Evolutionary conservation across 1,284 basidiomycete genomes (phyloP).

Genomic region (Phaffia rhodozyma): DNA sequence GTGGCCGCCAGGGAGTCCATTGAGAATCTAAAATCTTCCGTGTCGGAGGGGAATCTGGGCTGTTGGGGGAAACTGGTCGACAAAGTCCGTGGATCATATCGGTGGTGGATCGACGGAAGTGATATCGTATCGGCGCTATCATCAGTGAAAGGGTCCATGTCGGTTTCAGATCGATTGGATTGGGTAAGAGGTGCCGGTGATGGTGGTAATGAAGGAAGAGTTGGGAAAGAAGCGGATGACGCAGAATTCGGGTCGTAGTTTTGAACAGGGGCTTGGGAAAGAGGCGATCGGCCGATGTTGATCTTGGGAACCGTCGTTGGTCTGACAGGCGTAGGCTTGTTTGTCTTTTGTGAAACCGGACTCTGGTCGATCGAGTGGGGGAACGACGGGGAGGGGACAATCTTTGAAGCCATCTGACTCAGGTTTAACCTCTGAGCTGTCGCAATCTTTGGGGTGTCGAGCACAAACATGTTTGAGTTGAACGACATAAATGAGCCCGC

Average conservation of each 20-base stretch:
- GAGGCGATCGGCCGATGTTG: slow-evolving; percentile 9
- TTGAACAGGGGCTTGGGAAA: slow-evolving; percentile 1
- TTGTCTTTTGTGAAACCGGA: no score
- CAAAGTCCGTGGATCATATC: no score
- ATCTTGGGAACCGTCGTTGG: no score
- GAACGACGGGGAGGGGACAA: no score
- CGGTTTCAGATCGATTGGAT: background rate
- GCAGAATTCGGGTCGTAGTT: no score
- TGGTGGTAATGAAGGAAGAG: background rate
- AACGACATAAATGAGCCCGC: slow-evolving; percentile 34
- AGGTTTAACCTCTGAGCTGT: slow-evolving; percentile 36
- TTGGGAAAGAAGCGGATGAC: no score
- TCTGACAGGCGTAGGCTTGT: no score
- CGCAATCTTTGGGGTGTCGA: slow-evolving; percentile 36
- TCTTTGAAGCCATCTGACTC: slow-evolving; percentile 26
- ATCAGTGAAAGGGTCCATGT: background rate
- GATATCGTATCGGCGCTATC: no score
- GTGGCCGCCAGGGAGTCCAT: background rate
- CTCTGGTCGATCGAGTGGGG: no score
- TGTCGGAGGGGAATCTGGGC: background rate
- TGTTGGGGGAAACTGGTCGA: no score
- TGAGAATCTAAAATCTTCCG: background rate
- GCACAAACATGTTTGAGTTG: slow-evolving; percentile 29
- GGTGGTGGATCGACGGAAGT: no score
- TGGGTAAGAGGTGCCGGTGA: background rate